A percentile compares a stretch with the other conserved stretches of the same genome.
Conservation (phyloP, 345 rosid genomes). For the Euphorbia pulcherrima region DNA sequence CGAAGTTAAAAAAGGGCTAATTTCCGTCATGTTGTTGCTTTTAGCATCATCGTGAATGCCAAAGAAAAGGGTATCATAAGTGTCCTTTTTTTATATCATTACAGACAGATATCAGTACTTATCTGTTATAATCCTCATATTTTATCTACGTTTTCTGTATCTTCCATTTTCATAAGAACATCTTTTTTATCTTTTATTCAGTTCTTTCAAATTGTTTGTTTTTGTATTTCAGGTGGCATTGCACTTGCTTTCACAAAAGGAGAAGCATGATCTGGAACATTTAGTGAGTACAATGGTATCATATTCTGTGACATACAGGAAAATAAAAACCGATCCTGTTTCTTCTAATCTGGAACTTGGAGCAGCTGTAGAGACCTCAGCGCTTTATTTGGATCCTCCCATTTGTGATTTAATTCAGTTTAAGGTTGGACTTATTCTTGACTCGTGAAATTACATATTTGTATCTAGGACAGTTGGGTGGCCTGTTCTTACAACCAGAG, state of each 20-base stretch:
- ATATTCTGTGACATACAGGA: conserved; percentile 69
- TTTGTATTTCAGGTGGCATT: conserved; percentile 63
- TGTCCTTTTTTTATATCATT: not conserved
- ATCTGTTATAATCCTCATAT: not conserved
- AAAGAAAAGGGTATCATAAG: not conserved
- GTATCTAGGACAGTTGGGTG: not conserved
- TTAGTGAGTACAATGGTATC: conserved; percentile 67
- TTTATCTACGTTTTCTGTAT: not conserved
- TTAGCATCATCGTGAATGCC: not conserved
- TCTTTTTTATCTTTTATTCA: not conserved
- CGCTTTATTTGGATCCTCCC: conserved; percentile 71
- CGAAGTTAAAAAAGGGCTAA: not conserved
- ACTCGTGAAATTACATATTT: conserved; percentile 1
- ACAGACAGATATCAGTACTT: not conserved
- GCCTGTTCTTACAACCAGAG: not conserved
- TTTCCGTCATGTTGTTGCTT: not conserved
- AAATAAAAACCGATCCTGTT: conserved; percentile 41
- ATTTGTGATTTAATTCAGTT: conserved; percentile 58
- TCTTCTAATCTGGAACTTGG: conserved; percentile 39
- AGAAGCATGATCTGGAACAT: conserved; percentile 60
- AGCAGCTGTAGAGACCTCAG: conserved; percentile 43
- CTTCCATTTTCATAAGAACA: not conserved
- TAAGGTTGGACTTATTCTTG: conserved; percentile 46
- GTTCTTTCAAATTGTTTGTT: conserved; percentile 7
- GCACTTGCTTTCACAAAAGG: conserved; percentile 68